A percentile compares a stretch with the other conserved stretches of the same genome.
These are phyloP conservation scores for Leptographium procerum DNA, from an alignment of 2,329 filamentous ascomycete species.

Conservation along the genomic window DNA sequence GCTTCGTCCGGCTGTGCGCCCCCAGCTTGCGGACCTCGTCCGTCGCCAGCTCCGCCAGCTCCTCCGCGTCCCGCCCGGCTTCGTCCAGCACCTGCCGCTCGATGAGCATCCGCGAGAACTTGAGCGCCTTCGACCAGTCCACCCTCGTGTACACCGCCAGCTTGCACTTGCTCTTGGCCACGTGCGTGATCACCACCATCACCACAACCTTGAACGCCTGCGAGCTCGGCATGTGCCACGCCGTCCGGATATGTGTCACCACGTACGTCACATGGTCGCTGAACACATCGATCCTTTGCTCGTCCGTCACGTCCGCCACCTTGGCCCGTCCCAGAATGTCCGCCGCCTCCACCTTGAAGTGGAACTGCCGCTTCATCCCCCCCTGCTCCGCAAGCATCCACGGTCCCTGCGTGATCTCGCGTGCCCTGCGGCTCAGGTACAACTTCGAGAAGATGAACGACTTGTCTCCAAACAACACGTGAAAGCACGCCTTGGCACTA, in stretches of 20 bases:
- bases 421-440: conserved; percentile 70
- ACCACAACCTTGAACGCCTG: conserved; percentile 70
- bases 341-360: conserved; percentile 61
- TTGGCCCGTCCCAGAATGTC: conserved; percentile 53
- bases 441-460: conserved; percentile 87
- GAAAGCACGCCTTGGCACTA: conserved; percentile 87
- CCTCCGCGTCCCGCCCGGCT: conserved; percentile 58
- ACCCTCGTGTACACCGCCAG: conserved; percentile 78
- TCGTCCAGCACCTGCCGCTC: conserved; percentile 66
- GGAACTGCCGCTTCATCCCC: conserved; percentile 65
- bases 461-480: conserved; percentile 93
- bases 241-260: conserved; percentile 48
- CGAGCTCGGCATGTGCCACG: conserved; percentile 79
- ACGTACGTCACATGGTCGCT: conserved; percentile 64
- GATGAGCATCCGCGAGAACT: conserved; percentile 48
- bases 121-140: conserved; percentile 67
- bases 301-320: conserved; percentile 59
- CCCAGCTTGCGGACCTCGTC: conserved; percentile 69
- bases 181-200: conserved; percentile 88
- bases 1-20: conserved; percentile 60
- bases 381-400: conserved; percentile 65
- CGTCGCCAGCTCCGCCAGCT: conserved; percentile 63
- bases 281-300: conserved; percentile 75
- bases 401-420: conserved; percentile 73
- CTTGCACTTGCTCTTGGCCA: conserved; percentile 85